Evolutionary conservation across 2,329 filamentous ascomycete species (phyloP).

Genomic region (Kalaharituber pfeilii): DNA sequence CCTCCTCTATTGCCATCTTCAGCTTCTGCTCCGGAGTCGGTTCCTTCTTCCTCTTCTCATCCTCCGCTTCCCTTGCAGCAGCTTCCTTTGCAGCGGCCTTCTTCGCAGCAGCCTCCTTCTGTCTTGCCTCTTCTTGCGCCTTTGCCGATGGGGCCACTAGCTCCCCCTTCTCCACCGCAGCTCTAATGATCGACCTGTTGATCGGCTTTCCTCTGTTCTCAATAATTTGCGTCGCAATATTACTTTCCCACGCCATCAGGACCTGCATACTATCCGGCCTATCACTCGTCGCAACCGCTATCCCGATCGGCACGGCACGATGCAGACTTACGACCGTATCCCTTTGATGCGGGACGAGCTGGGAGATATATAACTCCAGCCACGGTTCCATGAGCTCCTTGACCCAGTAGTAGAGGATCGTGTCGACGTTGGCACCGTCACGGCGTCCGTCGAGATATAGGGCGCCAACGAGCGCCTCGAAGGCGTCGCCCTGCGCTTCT

Average conservation of each 20-base stretch:
- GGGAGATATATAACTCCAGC: neutral
- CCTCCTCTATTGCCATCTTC: neutral
- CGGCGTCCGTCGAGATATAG: neutral
- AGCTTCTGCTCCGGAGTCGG: neutral
- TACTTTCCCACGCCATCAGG: conserved; percentile 1
- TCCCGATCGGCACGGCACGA: neutral
- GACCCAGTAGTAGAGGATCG: neutral
- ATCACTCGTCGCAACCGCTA: neutral
- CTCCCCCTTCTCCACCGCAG: neutral
- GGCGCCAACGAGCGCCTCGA: neutral
- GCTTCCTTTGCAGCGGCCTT: neutral
- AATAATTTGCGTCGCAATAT: conserved; percentile 1
- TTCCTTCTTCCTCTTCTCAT: neutral
- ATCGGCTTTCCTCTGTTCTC: neutral
- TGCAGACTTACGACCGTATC: neutral
- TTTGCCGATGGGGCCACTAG: neutral
- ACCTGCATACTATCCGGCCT: neutral
- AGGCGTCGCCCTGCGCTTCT: neutral
- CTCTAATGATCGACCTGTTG: neutral
- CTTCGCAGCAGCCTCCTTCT: neutral
- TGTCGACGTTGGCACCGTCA: neutral
- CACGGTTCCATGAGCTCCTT: neutral
- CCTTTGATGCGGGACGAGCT: neutral
- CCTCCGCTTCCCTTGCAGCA: neutral
- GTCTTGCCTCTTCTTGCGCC: neutral